Evolutionary conservation across 805 yeast species (phyloP), one percentile per base, ranked within the genome.

Genomic region (Pichia nakasei): DNA sequence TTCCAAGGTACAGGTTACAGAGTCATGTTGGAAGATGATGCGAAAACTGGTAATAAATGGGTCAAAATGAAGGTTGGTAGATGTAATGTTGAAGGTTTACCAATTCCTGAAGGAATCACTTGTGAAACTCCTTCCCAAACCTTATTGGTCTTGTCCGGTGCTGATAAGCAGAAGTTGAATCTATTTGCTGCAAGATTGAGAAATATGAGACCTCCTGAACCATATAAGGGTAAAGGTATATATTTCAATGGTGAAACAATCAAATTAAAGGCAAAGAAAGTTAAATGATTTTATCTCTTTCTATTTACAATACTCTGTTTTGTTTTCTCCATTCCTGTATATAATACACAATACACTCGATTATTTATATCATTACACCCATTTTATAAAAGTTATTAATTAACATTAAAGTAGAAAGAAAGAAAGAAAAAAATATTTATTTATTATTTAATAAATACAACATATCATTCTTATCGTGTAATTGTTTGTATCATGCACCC

Each of bases 1-100:
- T 82, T 93, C 52, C 94, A 87, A 17, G 99, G 99, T 52, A 91
- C 97, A 12, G 99, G 99, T 61, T 93, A 85, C 74, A 80, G 97
- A 65, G 96, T 94, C 3, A 72, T 76, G 48, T 59, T 91, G 18
- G 94, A 85, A 53, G 49, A 51, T 15, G 51, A 48, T 20, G 75
- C 74, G 38, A 66, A 69, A 22, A 65, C 64, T 21, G 79, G 77
- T 17, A 67, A 65, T 31, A 70, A 76, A 46, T 71, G 73, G 60
- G 82, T 91, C 17, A 74, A 76, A 47, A 73, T 91, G 62, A 88
- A 93, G 60, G 82, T 89, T 21, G 98, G 98, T 29, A 86, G 80
- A 57, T 87, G 95, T 39, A 80, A 80, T 52, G 78, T 81, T 35
- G 89, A 88, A 51, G 82, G 82, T 22, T 70, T 87, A 40, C 72